Evolutionary conservation across 2,329 filamentous ascomycete species (phyloP), one percentile per base, ranked within the genome.

Genomic region (Colletotrichum echinochloae): DNA sequence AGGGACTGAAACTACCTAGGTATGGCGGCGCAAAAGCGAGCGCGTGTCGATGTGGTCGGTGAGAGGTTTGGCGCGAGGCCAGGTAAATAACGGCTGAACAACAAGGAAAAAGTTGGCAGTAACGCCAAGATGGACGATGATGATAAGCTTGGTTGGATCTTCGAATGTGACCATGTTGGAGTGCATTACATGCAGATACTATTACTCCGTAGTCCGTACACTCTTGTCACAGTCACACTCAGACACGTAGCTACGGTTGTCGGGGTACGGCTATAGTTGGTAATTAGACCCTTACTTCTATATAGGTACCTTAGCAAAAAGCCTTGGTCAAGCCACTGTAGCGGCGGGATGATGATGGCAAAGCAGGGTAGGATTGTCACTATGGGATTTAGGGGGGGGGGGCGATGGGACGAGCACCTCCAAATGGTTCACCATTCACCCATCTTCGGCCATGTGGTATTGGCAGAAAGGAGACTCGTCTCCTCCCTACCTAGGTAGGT

Each of bases 121-220:
- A 44, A 66, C n/a, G 16, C 55, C 39, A 23, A 59, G 41, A 72
- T 63, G 57, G 57, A 63, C 20, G 7, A 70, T 46, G 52, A 60
- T 30, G 62, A 35, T 59, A 46, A 59, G 44, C 59, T 64, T 71
- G 65, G 41, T 64, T 68, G 65, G 39, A 68, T 57, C 52, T 63
- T 28, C 55, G 55, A 23, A 64, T 59, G 41, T 59, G 23, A 57
- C 39, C 30, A 37, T 18, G 33, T 18, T 20, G 35, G 28, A 62
- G 26, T 63, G 51, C 37, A 61, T 35, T n/a, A n/a, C 12, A 26
- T 28, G 46, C 55, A 44, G 26, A 52, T 41, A n/a, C n/a, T n/a
- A n/a, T n/a, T n/a, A n/a, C n/a, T n/a, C n/a, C n/a, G n/a, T n/a
- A n/a, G n/a, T n/a, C n/a, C n/a, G n/a, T n/a, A 26, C 26, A 26